Percentiles rank a stretch among this genome's conserved stretches.
Evolutionary conservation across 208 protist species (phyloP).

Genomic region (Trypanosoma lewisi): DNA sequence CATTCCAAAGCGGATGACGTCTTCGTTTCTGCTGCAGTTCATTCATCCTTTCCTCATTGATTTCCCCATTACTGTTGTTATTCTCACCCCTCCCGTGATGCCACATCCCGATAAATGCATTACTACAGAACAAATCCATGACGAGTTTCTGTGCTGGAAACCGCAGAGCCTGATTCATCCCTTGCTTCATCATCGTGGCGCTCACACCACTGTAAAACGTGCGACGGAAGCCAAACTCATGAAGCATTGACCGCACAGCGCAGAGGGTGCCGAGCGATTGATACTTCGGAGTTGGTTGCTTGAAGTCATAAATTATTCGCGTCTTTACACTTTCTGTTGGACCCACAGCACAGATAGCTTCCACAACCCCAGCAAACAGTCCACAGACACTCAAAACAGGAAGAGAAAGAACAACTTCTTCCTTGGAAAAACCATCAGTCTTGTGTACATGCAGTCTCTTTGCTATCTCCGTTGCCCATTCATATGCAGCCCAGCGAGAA

Average conservation of each 20-base stretch:
- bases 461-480: slow-evolving; percentile 10
- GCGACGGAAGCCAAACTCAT: slow-evolving; percentile 9
- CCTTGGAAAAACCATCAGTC: no score
- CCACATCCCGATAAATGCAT: neutral
- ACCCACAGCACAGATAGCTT: slow-evolving; percentile 19
- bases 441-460: no score
- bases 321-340: slow-evolving; percentile 31
- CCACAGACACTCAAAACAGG: slow-evolving; percentile 20
- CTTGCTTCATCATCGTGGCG: slow-evolving; percentile 30
- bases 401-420: neutral
- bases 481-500: slow-evolving; percentile 27
- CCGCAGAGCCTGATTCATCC: slow-evolving; percentile 24
- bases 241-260: slow-evolving; percentile 13
- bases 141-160: slow-evolving; percentile 24
- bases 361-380: slow-evolving; percentile 24
- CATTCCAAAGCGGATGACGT: slow-evolving; percentile 24
- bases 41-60: neutral
- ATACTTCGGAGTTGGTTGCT: neutral
- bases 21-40: neutral
- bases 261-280: neutral
- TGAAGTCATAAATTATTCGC: slow-evolving; percentile 20
- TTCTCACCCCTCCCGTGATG: neutral
- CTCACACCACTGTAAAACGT: slow-evolving; percentile 30
- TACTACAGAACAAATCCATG: slow-evolving; percentile 16
- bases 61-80: neutral